Base-by-base conservation (phyloP, 1,284 basidiomycete genomes). In the Pterulicium gracile region DNA sequence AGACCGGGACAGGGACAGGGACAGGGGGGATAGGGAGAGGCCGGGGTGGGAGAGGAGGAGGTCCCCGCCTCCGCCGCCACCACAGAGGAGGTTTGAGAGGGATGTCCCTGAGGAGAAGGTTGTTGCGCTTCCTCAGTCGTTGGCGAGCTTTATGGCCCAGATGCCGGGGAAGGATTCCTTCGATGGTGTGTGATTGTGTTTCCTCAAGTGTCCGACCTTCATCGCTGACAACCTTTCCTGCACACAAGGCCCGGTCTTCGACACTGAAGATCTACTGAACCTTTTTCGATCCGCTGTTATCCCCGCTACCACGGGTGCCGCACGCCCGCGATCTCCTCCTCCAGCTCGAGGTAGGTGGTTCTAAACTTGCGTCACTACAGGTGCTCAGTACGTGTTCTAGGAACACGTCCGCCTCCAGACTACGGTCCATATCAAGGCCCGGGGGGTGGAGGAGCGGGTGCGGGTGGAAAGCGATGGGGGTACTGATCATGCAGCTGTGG, bases 191-290 rank as follows among this genome's bases (percentile, higher is more conserved):
- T 73, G 24, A 23, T 23, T 34, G n/a, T 40, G 47, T 40, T 24
- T 18, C 45, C 13, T 45, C 51, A 43, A 55, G 42, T 49, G 35
- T 50, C n/a, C n/a, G n/a, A n/a, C 39, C 44, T 46, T 32, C 51
- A 27, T 20, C 50, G 14, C 40, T 51, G 41, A 56, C 47, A 7
- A 44, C 50, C 41, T 48, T 34, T 45, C 27, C 27, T 10, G 27
- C 27, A 32, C n/a, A 7, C 27, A 32, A 32, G 89, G 89, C 2
- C 89, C 90, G 14, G 73, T 90, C 27, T 92, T 93, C 68, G 74
- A 86, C 46, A 83, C 84, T 2, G 89, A 93, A 43, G 89, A 93
- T 61, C 68, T 93, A 24, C 81, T 94, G 74, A 81, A 81, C 51
- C 59, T 90, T 18, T 80, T 90, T 59, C 71, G 78, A 41, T 83